Percentiles rank a stretch among this genome's conserved stretches.
Conservation (phyloP, 306 rosid genomes). For the Glycine latifolia region DNA sequence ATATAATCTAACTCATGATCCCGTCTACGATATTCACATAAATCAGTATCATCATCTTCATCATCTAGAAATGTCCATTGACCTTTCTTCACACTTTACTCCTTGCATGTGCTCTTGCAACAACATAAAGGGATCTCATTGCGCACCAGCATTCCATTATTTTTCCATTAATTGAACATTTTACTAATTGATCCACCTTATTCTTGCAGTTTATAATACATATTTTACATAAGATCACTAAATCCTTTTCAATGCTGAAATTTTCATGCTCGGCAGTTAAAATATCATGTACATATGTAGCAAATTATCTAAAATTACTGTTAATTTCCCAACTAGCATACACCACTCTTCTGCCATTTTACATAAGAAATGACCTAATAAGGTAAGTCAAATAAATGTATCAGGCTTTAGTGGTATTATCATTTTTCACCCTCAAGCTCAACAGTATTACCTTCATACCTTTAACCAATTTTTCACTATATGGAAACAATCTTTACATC, state of each 20-base stretch:
- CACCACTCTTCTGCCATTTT: conserved; percentile 23
- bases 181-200: not conserved
- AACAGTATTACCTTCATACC: not conserved
- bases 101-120: not conserved
- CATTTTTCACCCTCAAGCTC: conserved; percentile 20
- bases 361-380: not conserved
- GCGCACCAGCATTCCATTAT: not conserved
- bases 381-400: conserved; percentile 13
- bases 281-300: conserved; percentile 16
- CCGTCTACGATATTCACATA: conserved; percentile 49
- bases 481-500: conserved; percentile 28
- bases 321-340: conserved; percentile 29
- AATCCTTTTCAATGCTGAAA: conserved; percentile 3
- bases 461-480: not conserved
- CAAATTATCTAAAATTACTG: conserved; percentile 15
- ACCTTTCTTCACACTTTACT: conserved; percentile 21
- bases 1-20: conserved; percentile 24
- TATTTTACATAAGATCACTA: conserved; percentile 4
- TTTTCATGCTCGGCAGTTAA: conserved; percentile 24
- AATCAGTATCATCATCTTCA: conserved; percentile 35
- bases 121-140: not conserved
- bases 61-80: not conserved
- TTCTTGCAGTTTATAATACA: conserved; percentile 13
- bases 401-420: conserved; percentile 33
- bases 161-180: not conserved